phyloP scores from a whole-genome alignment of 1,284 basidiomycete genomes.

The Schizophyllum amplum region DNA sequence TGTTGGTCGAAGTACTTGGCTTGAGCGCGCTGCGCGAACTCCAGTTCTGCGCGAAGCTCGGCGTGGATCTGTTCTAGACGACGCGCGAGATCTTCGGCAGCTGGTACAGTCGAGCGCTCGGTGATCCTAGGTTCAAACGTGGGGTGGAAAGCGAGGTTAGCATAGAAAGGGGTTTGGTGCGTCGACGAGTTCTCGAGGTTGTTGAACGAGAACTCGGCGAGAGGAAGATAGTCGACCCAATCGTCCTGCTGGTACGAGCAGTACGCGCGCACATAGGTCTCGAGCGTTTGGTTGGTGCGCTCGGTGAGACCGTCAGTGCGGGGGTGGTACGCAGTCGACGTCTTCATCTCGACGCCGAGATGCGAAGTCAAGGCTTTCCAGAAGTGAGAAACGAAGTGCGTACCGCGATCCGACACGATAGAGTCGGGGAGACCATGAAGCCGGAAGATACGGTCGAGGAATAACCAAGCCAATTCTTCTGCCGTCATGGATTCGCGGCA shows the following conservation, averaged over 20 bases:
- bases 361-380: conserved; percentile 17
- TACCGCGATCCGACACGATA: conserved; percentile 23
- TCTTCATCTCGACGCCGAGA: conserved; percentile 15
- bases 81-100: conserved; percentile 15
- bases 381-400: conserved; percentile 25
- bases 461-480: conserved; percentile 23
- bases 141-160: conserved; percentile 27
- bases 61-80: conserved; percentile 16
- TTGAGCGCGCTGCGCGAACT: conserved; percentile 18
- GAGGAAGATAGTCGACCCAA: conserved; percentile 34
- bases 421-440: conserved; percentile 25
- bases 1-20: conserved; percentile 18
- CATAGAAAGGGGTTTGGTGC: conserved; percentile 31
- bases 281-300: conserved; percentile 33
- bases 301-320: conserved; percentile 32
- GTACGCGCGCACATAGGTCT: conserved; percentile 30
- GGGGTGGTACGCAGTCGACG: conserved; percentile 23
- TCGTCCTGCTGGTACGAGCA: conserved; percentile 34
- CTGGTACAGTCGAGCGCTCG: conserved; percentile 14
- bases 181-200: conserved; percentile 28
- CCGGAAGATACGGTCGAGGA: conserved; percentile 22
- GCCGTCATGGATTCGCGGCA: conserved; percentile 23
- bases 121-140: conserved; percentile 18
- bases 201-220: conserved; percentile 40
- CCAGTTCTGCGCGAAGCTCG: conserved; percentile 21